Evolutionary conservation across 345 rosid species (phyloP).

Genomic region (Turritis glabra): DNA sequence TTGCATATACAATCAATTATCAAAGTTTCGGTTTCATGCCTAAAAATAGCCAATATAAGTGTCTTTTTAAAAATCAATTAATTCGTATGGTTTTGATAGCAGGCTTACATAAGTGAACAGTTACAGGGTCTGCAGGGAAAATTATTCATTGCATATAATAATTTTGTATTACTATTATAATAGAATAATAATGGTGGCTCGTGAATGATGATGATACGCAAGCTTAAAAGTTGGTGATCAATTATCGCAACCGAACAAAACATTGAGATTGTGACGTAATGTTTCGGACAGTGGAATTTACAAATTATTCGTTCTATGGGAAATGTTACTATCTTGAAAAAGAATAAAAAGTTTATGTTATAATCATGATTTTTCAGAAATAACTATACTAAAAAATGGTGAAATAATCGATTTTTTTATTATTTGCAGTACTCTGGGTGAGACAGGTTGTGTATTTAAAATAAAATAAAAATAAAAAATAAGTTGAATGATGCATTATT

Average conservation of each 20-base stretch:
- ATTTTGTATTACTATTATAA: not conserved
- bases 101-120: slow-evolving; percentile 27
- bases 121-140: not conserved
- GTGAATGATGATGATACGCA: slow-evolving; percentile 27
- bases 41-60: slow-evolving; percentile 6
- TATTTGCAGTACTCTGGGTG: not conserved
- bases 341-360: not conserved
- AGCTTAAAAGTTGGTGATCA: slow-evolving; percentile 28
- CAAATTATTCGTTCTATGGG: slow-evolving; percentile 8
- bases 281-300: slow-evolving; percentile 28
- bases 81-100: slow-evolving; percentile 24
- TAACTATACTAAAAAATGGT: not conserved
- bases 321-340: slow-evolving; percentile 12
- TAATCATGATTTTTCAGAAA: not conserved
- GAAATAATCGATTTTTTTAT: not conserved
- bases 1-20: slow-evolving; percentile 1
- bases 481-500: not conserved
- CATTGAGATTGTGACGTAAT: slow-evolving; percentile 33
- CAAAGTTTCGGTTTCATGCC: slow-evolving; percentile 6
- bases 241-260: slow-evolving; percentile 38
- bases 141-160: not conserved
- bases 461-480: too few species aligned
- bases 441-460: not conserved
- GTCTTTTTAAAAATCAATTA: not conserved
- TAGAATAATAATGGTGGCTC: slow-evolving; percentile 13